Evolutionary conservation across 768 basidiomycete genomes (phyloP).

Genomic region (Lactarius sanguifluus): DNA sequence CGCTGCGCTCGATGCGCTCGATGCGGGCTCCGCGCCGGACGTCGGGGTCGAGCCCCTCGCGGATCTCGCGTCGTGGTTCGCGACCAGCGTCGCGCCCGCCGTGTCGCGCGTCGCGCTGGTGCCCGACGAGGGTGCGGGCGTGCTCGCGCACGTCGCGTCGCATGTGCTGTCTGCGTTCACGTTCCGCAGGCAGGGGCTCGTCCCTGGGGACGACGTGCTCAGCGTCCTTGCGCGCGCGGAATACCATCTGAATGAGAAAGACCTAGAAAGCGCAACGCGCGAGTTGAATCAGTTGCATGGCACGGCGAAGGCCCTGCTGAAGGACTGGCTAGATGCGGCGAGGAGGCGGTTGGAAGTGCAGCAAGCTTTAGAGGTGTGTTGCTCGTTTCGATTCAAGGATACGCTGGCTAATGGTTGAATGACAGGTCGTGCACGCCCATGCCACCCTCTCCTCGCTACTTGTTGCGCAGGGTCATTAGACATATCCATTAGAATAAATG

Average conservation of each 20-base stretch:
- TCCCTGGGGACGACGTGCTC: conserved; percentile 78
- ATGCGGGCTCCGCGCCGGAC: conserved; percentile 71
- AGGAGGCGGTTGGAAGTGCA: conserved; percentile 84
- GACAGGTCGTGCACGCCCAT: conserved; percentile 77
- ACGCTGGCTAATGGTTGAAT: conserved; percentile 22
- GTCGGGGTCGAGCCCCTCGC: conserved; percentile 85
- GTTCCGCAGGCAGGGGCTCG: conserved; percentile 79
- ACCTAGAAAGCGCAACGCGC: conserved; percentile 83
- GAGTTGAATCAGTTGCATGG: conserved; percentile 91
- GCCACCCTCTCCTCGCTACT: conserved; percentile 80
- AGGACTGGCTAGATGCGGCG: conserved; percentile 92
- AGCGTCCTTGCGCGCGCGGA: conserved; percentile 88
- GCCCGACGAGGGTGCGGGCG: conserved; percentile 85
- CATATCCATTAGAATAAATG: conserved; percentile 16
- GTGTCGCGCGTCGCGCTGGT: conserved; percentile 90
- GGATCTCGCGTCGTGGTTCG: conserved; percentile 90
- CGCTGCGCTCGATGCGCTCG: conserved; percentile 66
- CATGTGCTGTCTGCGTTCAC: conserved; percentile 68
- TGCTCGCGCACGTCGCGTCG: conserved; percentile 86
- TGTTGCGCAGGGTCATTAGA: conserved; percentile 47
- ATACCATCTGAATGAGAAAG: conserved; percentile 87
- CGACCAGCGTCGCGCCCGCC: conserved; percentile 75
- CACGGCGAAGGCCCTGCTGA: conserved; percentile 66
- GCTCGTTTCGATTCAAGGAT: neutral
- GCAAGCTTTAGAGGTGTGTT: conserved; percentile 80